A percentile compares a stretch with the other conserved stretches of the same genome.
These are phyloP conservation scores for Salisapilia sapeloensis DNA, from an alignment of 352 stramenopile species.

Conservation along the genomic window DNA sequence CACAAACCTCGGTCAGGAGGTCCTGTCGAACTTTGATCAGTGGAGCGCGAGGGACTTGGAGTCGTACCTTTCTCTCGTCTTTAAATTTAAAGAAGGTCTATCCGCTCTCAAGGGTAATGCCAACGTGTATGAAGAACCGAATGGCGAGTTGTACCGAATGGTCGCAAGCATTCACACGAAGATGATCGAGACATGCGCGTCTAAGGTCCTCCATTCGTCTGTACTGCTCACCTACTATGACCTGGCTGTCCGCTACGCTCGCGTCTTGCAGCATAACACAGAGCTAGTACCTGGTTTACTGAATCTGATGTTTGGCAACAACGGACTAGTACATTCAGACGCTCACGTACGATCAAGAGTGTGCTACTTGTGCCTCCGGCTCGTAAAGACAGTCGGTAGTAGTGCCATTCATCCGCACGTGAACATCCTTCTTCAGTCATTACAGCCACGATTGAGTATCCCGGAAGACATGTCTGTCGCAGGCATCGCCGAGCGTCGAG, in stretches of 20 bases:
- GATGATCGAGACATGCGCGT: constrained; percentile 18
- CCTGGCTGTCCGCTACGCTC: constrained; percentile 53
- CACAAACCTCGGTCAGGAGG: constrained; percentile 31
- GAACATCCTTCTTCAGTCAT: constrained; percentile 38
- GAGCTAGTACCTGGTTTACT: constrained; percentile 47
- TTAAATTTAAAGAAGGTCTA: constrained; percentile 73
- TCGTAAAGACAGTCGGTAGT: constrained; percentile 57
- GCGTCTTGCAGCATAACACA: constrained; percentile 46
- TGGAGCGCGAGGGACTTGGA: constrained; percentile 47
- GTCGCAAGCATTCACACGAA: constrained; percentile 46
- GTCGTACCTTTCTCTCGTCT: constrained; percentile 65
- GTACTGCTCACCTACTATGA: constrained; percentile 77
- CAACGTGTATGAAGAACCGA: constrained; percentile 40
- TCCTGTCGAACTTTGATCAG: constrained; percentile 28
- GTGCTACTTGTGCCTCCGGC: constrained; percentile 67
- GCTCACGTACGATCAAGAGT: constrained; percentile 55
- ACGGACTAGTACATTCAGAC: constrained; percentile 44
- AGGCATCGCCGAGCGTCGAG: constrained; percentile 11
- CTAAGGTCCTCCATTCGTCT: constrained; percentile 17
- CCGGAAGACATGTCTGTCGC: constrained; percentile 15
- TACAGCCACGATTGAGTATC: constrained; percentile 50
- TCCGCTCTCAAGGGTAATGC: constrained; percentile 35
- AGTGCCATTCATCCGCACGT: constrained; percentile 65
- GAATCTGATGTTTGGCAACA: constrained; percentile 65
- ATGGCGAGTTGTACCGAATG: constrained; percentile 46